Conservation (phyloP, 2,329 filamentous ascomycete species). For the Diatrype stigma region DNA sequence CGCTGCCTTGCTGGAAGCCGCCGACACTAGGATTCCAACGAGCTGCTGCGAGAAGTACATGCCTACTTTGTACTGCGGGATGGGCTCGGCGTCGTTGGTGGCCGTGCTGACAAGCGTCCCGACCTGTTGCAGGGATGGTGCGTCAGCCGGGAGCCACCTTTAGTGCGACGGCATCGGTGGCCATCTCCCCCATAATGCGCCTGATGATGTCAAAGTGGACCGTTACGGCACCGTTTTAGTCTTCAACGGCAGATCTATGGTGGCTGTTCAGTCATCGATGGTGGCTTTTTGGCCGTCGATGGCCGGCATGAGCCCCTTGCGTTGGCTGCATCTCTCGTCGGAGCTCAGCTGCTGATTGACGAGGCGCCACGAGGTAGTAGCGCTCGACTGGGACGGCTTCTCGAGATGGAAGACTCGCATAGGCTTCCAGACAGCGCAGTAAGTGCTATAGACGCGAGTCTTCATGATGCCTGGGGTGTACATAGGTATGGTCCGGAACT, state of each 20-base stretch:
- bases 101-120: slow-evolving; percentile 23
- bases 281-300: background rate
- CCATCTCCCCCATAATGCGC: background rate
- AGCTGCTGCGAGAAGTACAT: slow-evolving; percentile 1
- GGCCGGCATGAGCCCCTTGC: background rate
- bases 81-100: slow-evolving; percentile 1
- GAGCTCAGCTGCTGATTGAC: slow-evolving; percentile 25
- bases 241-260: background rate
- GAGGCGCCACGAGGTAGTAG: slow-evolving; percentile 19
- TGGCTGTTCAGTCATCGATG: background rate
- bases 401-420: slow-evolving; percentile 27
- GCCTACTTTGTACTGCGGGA: slow-evolving; percentile 6
- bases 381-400: background rate
- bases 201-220: slow-evolving; percentile 25
- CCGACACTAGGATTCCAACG: background rate
- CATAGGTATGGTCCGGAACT: slow-evolving; percentile 27
- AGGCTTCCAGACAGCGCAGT: slow-evolving; percentile 4
- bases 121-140: slow-evolving; percentile 31
- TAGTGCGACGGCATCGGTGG: slow-evolving; percentile 25
- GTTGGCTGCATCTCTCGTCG: slow-evolving; percentile 16
- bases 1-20: background rate
- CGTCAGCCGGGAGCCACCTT: slow-evolving; percentile 32
- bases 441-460: slow-evolving; percentile 12
- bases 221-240: slow-evolving; percentile 1
- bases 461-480: slow-evolving; percentile 11